Base-by-base conservation (phyloP, 495 filamentous ascomycete genomes). In the Penicillium longicatenatum region DNA sequence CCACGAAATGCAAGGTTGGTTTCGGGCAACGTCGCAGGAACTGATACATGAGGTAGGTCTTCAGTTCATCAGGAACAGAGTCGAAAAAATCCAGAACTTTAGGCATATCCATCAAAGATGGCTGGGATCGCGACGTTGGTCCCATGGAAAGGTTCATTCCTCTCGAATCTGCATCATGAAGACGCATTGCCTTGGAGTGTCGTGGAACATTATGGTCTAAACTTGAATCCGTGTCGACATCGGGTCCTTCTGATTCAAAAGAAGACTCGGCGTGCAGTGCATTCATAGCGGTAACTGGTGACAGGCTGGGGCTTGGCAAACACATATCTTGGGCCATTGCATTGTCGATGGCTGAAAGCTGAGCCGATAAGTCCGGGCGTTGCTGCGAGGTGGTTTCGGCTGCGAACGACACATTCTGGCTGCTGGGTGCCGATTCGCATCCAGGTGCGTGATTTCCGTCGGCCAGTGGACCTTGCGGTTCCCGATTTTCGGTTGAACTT, bases 31-130 rank as follows among this genome's bases (percentile, higher is more conserved):
- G 84, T 30, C 89, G 86, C 22, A 99, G 79, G 35, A 99, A 84
- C 64, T 98, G 92, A 67, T 93, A 97, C 89, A 98, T 96, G 65
- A 99, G 84, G 66, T 95, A 96, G 0, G 85, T 88, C 69, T 98
- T 91, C 81, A 98, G 81, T 58, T 92, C 86, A 29, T 88, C 82
- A 0, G 95, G 92, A 77, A 98, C 88, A 8, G 87, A 79, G 68
- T 97, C 95, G 63, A 99, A 98, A 30, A 85, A 87, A 58, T 97
- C 90, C 16, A 99, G 69, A 81, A 98, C 91, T 8, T 79, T 82
- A 0, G 88, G 89, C 47, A 93, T 89, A 64, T 93, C 89, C 81
- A 89, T 82, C 29, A 89, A 55, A 8, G 82, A 82, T 4, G 81
- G 67, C 16, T 75, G 70, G 19, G 62, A 59, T 24, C 59, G 62